phyloP scores from a whole-genome alignment of 306 rosid species.

The Fragaria vesca region DNA sequence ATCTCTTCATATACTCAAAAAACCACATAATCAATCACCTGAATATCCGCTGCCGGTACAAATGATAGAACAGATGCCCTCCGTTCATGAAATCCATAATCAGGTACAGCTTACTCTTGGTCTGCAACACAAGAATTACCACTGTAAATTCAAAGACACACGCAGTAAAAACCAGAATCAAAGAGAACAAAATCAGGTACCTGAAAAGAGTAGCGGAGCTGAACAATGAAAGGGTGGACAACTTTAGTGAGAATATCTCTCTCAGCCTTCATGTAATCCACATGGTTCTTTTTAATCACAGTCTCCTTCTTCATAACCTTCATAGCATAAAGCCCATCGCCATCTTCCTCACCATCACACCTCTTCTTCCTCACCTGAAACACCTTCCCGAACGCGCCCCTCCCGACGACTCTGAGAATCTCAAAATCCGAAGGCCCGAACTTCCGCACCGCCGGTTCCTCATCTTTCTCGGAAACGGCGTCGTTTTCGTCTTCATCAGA shows the following conservation, averaged over 20 bases:
- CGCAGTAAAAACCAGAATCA: background rate
- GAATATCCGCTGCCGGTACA: constrained; percentile 87
- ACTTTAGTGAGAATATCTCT: constrained; percentile 93
- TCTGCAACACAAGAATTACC: constrained; percentile 38
- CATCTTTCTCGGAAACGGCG: constrained; percentile 25
- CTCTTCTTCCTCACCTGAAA: constrained; percentile 65
- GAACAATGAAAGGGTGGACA: constrained; percentile 84
- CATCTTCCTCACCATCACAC: constrained; percentile 5
- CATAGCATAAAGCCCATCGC: constrained; percentile 80
- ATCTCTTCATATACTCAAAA: background rate
- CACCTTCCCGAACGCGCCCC: constrained; percentile 90
- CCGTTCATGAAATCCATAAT: constrained; percentile 91
- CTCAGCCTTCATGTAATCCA: constrained; percentile 94
- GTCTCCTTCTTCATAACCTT: constrained; percentile 94
- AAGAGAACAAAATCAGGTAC: constrained; percentile 16
- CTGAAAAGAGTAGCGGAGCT: constrained; percentile 88
- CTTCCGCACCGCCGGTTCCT: constrained; percentile 29
- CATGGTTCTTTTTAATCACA: constrained; percentile 81
- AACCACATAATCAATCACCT: constrained; percentile 49
- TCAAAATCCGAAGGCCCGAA: constrained; percentile 76
- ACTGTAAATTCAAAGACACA: background rate
- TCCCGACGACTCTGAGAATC: constrained; percentile 76
- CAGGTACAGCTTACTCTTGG: constrained; percentile 78
- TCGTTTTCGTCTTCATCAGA: constrained; percentile 44
- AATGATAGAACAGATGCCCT: constrained; percentile 89